phyloP scores from a whole-genome alignment of 2,329 filamentous ascomycete species.

The Neocucurbitaria cava region DNA sequence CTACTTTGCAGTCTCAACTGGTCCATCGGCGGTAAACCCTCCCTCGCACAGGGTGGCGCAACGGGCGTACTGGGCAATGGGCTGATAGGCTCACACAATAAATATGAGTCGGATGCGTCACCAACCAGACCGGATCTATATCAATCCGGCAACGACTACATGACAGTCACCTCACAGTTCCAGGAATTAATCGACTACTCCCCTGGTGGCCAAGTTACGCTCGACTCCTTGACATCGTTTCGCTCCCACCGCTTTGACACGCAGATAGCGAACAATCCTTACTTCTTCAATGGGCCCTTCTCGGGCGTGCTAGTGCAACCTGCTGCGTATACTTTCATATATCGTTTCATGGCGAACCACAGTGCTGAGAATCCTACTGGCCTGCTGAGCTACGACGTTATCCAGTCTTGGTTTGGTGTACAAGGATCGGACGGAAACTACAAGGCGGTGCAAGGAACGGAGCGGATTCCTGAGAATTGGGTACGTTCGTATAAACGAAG shows the following conservation, averaged over 20 bases:
- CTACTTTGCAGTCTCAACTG: too few species aligned
- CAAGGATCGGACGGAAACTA: constrained; percentile 20
- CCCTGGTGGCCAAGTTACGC: constrained; percentile 26
- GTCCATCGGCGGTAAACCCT: constrained; percentile 31
- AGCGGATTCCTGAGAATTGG: constrained; percentile 31
- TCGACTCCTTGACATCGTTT: constrained; percentile 28
- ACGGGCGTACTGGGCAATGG: constrained; percentile 29
- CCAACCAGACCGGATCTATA: constrained; percentile 31
- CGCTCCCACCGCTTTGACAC: constrained; percentile 27
- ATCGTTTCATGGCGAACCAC: constrained; percentile 36
- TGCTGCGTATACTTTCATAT: constrained; percentile 35
- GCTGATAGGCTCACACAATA: constrained; percentile 30
- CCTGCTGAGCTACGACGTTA: constrained; percentile 17
- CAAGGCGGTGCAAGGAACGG: constrained; percentile 22
- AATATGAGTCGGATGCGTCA: constrained; percentile 32
- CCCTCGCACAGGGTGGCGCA: constrained; percentile 23
- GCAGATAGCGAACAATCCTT: constrained; percentile 23
- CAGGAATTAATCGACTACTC: constrained; percentile 29
- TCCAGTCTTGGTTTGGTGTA: constrained; percentile 34
- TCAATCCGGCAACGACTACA: constrained; percentile 31
- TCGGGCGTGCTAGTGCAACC: constrained; percentile 32
- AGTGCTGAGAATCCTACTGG: constrained; percentile 24
- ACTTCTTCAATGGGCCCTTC: constrained; percentile 34
- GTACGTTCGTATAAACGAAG: constrained; percentile 3
- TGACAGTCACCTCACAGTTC: constrained; percentile 26